These are phyloP conservation scores for Simplicillium sp. DNA, from an alignment of 2,329 filamentous ascomycete species.

Conservation along the genomic window DNA sequence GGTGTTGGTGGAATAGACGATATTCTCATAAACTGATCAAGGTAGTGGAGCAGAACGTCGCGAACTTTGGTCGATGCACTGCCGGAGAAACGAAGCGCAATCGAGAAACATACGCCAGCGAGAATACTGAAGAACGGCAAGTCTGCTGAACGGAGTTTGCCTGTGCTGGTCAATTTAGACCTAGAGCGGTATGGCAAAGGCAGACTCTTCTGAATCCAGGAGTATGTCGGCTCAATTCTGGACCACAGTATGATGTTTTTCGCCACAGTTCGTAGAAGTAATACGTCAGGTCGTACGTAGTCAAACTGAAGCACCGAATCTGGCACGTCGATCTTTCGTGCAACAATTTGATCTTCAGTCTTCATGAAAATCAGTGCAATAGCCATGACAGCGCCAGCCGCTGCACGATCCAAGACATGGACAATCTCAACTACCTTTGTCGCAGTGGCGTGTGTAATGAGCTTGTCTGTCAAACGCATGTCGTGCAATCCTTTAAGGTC, in stretches of 20 bases:
- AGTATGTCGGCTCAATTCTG: slow-evolving; percentile 59
- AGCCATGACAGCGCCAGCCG: slow-evolving; percentile 85
- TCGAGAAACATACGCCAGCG: slow-evolving; percentile 75
- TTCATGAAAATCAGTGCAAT: slow-evolving; percentile 95
- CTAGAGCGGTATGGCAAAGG: slow-evolving; percentile 58
- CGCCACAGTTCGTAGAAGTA: slow-evolving; percentile 80
- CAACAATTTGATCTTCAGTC: slow-evolving; percentile 77
- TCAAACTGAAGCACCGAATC: slow-evolving; percentile 88
- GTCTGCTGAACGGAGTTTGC: slow-evolving; percentile 65
- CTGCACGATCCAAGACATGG: slow-evolving; percentile 86
- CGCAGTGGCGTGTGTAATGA: slow-evolving; percentile 76
- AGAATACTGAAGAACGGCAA: slow-evolving; percentile 90
- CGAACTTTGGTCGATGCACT: slow-evolving; percentile 62
- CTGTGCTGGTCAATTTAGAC: slow-evolving; percentile 49
- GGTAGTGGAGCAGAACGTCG: slow-evolving; percentile 72
- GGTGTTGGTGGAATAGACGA: slow-evolving; percentile 42
- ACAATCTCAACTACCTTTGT: slow-evolving; percentile 88
- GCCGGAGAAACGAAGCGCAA: slow-evolving; percentile 66
- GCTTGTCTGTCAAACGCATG: slow-evolving; percentile 83
- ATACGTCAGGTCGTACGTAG: slow-evolving; percentile 86
- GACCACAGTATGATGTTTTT: slow-evolving; percentile 93
- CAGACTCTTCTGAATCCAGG: slow-evolving; percentile 69
- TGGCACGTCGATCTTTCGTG: slow-evolving; percentile 86
- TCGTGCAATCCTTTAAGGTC: slow-evolving; percentile 85
- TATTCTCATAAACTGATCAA: slow-evolving; percentile 79